Base-by-base conservation (phyloP, 768 basidiomycete genomes). In the Coprinopsis sp. region DNA sequence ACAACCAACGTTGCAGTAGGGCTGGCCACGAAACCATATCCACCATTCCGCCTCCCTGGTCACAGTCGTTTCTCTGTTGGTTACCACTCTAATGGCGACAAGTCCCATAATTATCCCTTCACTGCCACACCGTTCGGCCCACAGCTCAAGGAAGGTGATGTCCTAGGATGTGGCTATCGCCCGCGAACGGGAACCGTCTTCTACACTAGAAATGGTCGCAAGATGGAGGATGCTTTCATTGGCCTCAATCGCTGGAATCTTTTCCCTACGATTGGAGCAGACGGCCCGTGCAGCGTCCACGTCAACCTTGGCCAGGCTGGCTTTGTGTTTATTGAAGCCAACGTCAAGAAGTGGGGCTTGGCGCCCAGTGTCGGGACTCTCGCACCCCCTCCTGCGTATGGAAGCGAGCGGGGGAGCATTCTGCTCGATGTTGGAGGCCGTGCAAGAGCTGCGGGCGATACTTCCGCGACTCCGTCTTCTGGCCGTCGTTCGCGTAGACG, bases 271-370 rank as follows among this genome's bases (percentile, higher is more conserved):
- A 82, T 99, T 45, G 96, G 95, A 37, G 93, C 95, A 14, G 91
- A 95, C 59, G 94, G 95, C 0, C 90, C 95, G 4, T 95, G 92
- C 64, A 94, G 87, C 53, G 84, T 99, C 6, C 96, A 99, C 57
- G 90, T 97, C 59, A 99, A 99, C 63, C 78, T 99, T 12, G 96
- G 96, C 6, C 96, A 98, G 67, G 86, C 91, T 4, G 96, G 96
- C 4, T 99, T 99, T 62, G 96, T 98, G 30, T 98, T 96, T 57
- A 97, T 99, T 58, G 96, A 99, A 68, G 96, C 96, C 27, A 97
- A 99, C 61, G 96, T 99, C 52, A 99, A 99, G 77, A 98, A 97
- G 64, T 99, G 96, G 96, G 96, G 96, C 14, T 68, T 98, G 25
- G 96, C 96, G 27, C 96, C 96, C 6, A 96, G 93, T 62, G 86